Percentiles rank a stretch among this genome's conserved stretches.
Conservation (phyloP, 2,329 filamentous ascomycete genomes). For the Cladophialophora carrionii region DNA sequence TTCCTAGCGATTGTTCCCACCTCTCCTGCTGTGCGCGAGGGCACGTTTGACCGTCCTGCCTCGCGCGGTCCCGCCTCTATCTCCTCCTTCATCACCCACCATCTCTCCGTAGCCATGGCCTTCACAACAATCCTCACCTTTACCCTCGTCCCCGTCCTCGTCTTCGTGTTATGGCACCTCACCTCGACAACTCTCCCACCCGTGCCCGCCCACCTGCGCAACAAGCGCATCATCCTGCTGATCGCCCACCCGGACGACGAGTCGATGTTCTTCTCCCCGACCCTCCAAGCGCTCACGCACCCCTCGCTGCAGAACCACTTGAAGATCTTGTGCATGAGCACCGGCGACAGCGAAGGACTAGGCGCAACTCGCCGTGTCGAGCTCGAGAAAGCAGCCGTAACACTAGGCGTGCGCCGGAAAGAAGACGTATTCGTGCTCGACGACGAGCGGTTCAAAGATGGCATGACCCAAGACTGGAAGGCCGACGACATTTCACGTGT, state of each 20-base stretch:
- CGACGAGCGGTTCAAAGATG: constrained; percentile 78
- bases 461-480: constrained; percentile 81
- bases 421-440: constrained; percentile 87
- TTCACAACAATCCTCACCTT: constrained; percentile 28
- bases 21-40: neutral
- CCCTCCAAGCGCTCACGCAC: constrained; percentile 78
- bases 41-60: neutral
- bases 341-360: constrained; percentile 82
- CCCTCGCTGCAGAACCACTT: constrained; percentile 84
- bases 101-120: constrained; percentile 14
- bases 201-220: constrained; percentile 65
- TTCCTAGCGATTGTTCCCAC: neutral
- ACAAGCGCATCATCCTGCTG: constrained; percentile 86
- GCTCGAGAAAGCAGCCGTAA: constrained; percentile 75
- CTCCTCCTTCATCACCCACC: neutral
- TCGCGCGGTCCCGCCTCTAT: neutral
- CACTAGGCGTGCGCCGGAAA: constrained; percentile 72
- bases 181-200: constrained; percentile 42
- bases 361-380: constrained; percentile 82
- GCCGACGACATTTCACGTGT: constrained; percentile 69
- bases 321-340: constrained; percentile 91
- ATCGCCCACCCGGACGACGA: constrained; percentile 98
- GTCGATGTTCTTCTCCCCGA: constrained; percentile 98
- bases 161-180: constrained; percentile 41
- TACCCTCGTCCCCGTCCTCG: constrained; percentile 29